Percentiles rank a stretch among this genome's conserved stretches.
Conservation (phyloP, 495 filamentous ascomycete genomes). For the Daldinia decipiens region DNA sequence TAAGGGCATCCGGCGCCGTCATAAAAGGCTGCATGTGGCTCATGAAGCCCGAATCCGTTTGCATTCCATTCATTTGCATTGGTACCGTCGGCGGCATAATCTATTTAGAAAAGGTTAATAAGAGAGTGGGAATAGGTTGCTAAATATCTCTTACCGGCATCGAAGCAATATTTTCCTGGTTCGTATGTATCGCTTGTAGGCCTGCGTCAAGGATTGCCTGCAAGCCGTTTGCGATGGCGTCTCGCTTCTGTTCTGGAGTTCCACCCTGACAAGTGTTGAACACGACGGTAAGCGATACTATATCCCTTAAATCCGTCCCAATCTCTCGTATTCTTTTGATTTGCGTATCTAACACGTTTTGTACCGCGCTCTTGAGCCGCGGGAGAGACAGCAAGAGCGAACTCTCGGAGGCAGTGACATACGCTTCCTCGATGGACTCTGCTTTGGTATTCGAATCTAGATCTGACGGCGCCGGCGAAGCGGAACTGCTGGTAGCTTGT, state of each 20-base stretch:
- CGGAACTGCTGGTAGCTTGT: constrained; percentile 26
- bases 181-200: constrained; percentile 40
- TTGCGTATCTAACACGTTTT: constrained; percentile 46
- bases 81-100: constrained; percentile 32
- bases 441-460: constrained; percentile 24
- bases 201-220: constrained; percentile 47
- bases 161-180: constrained; percentile 43
- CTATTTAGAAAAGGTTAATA: constrained; percentile 29
- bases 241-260: constrained; percentile 39
- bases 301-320: constrained; percentile 49
- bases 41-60: constrained; percentile 31
- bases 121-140: neutral
- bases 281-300: constrained; percentile 49
- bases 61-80: constrained; percentile 29
- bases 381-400: constrained; percentile 44
- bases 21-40: constrained; percentile 37
- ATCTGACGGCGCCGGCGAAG: constrained; percentile 18
- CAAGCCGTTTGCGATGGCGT: constrained; percentile 42
- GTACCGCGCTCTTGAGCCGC: constrained; percentile 46
- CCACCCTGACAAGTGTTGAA: constrained; percentile 47
- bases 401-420: constrained; percentile 38
- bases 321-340: constrained; percentile 45
- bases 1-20: constrained; percentile 31
- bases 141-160: constrained; percentile 37
- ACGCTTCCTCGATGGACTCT: constrained; percentile 37